phyloP scores from a whole-genome alignment of 139 green algal species.

The Asterochloris sp. region DNA sequence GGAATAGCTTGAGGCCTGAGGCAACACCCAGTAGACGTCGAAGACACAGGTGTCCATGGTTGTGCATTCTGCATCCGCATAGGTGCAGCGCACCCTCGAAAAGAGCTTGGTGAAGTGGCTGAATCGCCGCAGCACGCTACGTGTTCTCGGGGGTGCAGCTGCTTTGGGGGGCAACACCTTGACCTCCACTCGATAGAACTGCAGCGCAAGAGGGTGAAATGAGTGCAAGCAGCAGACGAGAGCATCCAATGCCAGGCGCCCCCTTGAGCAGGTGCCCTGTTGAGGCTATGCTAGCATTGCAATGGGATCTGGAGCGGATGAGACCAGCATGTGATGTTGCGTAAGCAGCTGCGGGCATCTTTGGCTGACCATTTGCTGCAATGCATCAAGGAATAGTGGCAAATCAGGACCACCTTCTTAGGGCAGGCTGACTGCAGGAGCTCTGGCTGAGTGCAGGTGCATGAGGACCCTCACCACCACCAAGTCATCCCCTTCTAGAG shows the following conservation, averaged over 20 bases:
- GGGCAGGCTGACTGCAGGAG: not conserved
- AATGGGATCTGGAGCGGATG: not conserved
- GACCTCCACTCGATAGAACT: constrained; percentile 40
- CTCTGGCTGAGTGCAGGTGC: not conserved
- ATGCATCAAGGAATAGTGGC: not conserved
- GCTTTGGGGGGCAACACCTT: constrained; percentile 35
- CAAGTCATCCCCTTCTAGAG: constrained; percentile 23
- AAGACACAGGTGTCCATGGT: too few relatives aligned
- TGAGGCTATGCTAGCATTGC: not conserved
- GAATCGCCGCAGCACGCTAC: constrained; percentile 42
- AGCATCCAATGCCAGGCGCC: not conserved
- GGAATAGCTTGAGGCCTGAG: not conserved
- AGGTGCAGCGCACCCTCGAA: constrained; percentile 18
- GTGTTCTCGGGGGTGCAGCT: constrained; percentile 14
- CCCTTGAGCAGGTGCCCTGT: not conserved
- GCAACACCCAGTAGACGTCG: too few relatives aligned
- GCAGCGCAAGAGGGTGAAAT: not conserved
- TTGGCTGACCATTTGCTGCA: too few relatives aligned
- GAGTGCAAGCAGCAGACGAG: not conserved
- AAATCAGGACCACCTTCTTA: not conserved
- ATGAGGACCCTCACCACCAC: constrained; percentile 18
- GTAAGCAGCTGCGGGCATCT: too few relatives aligned
- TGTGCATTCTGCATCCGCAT: not conserved
- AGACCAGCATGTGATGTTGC: too few relatives aligned
- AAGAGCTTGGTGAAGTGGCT: constrained; percentile 39